Evolutionary conservation across 371 early-diverging fungal genomes (phyloP), one percentile per base, ranked within the genome.

Genomic region (Mucor plumbeus): DNA sequence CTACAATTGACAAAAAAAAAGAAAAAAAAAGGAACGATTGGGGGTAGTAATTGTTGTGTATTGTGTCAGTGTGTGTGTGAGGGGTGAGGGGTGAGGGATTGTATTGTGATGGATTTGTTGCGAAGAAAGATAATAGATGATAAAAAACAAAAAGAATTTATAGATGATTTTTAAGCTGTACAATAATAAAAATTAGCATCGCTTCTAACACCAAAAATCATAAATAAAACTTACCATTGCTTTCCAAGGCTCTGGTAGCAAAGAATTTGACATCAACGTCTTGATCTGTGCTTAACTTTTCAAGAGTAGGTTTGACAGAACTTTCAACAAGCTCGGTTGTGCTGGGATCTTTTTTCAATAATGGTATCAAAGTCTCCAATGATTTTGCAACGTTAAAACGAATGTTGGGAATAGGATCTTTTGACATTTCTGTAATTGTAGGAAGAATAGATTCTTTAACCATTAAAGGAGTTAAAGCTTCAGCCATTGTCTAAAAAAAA

Each of bases 301-400:
- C 80, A 65, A 99, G 86, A 17, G 91, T 87, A 8, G 97, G 94
- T 65, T 91, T 90, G 65, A 97, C 86, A 53, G 88, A 83, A 38
- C 80, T 80, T 21, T 88, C 86, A 48, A 91, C 75, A 21, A 95
- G 69, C 14, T 77, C 75, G 31, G 74, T 79, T 21, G 91, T 85
- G 56, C 91, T 89, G n/a, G 85, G 72, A 68, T 85, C 85, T 70
- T 84, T 84, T 62, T 87, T 86, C 68, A 97, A 83, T 44, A 94
- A 84, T 36, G 92, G 94, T 64, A 92, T 88, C 81, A 99, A 78
- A 21, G 88, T 86, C 77, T 95, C 95, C 78, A 97, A 85, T 57
- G 94, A 90, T 79, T 99, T 99, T 63, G 97, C 97, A 14, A 97
- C 97, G 73, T 98, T 99, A 88, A 99, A 99, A 50, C 99, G 95